These are phyloP conservation scores for Aspergillus sp. DNA, from an alignment of 2,329 filamentous ascomycete genomes.

Conservation along the genomic window DNA sequence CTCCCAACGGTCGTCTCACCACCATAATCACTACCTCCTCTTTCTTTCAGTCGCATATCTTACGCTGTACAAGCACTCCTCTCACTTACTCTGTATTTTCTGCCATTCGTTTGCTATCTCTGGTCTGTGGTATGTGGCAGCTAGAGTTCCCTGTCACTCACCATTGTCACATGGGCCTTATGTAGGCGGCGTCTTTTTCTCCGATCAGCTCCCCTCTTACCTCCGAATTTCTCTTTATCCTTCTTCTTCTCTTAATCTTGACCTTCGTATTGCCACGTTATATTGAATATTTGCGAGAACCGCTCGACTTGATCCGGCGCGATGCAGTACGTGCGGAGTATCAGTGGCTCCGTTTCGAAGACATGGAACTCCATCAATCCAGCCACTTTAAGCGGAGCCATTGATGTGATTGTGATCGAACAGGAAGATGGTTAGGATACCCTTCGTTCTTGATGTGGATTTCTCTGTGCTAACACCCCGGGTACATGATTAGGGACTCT, in stretches of 20 bases:
- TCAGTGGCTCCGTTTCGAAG: conserved; percentile 92
- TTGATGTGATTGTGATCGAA: conserved; percentile 97
- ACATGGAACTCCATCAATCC: conserved; percentile 99
- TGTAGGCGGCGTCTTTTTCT: conserved; percentile 26
- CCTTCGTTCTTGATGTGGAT: not conserved
- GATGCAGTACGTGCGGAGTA: conserved; percentile 97
- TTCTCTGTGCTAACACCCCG: not conserved
- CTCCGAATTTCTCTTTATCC: conserved; percentile 4
- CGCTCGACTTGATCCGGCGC: conserved; percentile 21
- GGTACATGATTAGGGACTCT: conserved; percentile 48
- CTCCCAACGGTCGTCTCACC: conserved; percentile 9
- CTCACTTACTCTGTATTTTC: conserved; percentile 4
- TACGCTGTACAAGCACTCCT: not conserved
- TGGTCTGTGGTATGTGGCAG: not conserved
- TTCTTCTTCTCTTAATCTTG: conserved; percentile 5
- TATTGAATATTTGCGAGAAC: conserved; percentile 8
- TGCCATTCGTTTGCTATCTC: conserved; percentile 1
- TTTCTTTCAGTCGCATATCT: not conserved
- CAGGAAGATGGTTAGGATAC: conserved; percentile 70
- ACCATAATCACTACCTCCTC: conserved; percentile 2
- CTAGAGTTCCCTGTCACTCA: conserved; percentile 9
- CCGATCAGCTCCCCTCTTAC: conserved; percentile 11
- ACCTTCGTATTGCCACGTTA: conserved; percentile 1
- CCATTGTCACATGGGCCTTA: conserved; percentile 30
- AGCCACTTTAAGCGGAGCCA: conserved; percentile 90